These are phyloP conservation scores for Stephanodiscus triporus DNA, from an alignment of 108 stramenopile species.

Conservation along the genomic window DNA sequence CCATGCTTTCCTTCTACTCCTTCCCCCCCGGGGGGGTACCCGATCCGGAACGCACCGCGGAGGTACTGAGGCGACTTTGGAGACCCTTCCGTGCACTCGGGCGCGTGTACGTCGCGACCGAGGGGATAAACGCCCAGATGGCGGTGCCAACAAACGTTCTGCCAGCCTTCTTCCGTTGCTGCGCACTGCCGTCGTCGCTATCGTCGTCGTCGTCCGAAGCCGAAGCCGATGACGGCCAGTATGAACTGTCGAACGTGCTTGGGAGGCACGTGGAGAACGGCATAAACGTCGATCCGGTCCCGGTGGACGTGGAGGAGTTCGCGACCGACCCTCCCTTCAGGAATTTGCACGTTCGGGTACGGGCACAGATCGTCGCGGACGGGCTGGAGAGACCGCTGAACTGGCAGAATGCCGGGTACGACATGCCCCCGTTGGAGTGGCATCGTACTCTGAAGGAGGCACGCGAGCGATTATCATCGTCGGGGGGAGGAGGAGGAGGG, in stretches of 20 bases:
- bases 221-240: constrained; percentile 14
- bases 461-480: neutral
- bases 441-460: constrained; percentile 81
- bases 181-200: neutral
- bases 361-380: constrained; percentile 95
- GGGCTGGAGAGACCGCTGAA: constrained; percentile 84
- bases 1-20: constrained; percentile 88
- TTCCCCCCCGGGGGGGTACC: constrained; percentile 74
- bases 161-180: constrained; percentile 30
- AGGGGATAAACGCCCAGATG: constrained; percentile 99
- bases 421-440: constrained; percentile 94
- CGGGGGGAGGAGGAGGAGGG: neutral
- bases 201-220: neutral
- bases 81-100: constrained; percentile 89
- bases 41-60: constrained; percentile 76
- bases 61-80: constrained; percentile 67
- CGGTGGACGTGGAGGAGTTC: constrained; percentile 72
- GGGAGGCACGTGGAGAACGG: constrained; percentile 89
- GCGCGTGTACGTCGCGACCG: constrained; percentile 91
- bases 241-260: constrained; percentile 43
- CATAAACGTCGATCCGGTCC: constrained; percentile 85
- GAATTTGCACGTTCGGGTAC: constrained; percentile 87
- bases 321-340: constrained; percentile 78
- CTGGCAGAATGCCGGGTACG: constrained; percentile 89
- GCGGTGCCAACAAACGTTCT: constrained; percentile 88